A percentile compares a stretch with the other conserved stretches of the same genome.
Conservation (phyloP, 139 green algal genomes). For the Eudorina sp. region DNA sequence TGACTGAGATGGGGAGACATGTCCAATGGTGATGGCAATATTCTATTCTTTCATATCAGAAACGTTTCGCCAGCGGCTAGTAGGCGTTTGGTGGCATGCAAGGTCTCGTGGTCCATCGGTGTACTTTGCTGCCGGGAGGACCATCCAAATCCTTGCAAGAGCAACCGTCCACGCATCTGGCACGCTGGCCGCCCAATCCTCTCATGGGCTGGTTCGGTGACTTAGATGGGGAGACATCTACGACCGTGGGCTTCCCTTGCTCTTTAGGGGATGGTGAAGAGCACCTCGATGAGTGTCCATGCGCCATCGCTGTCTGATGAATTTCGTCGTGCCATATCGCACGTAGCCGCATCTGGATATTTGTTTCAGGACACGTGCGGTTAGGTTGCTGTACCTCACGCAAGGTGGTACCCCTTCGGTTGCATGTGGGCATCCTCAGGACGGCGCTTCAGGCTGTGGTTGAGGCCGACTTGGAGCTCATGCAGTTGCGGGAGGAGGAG, state of each 20-base stretch:
- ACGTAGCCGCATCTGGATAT: too few relatives aligned
- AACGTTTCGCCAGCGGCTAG: too few relatives aligned
- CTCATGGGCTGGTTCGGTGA: background rate
- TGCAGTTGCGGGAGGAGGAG: conserved; percentile 91
- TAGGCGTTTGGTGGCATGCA: too few relatives aligned
- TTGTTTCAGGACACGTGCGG: too few relatives aligned
- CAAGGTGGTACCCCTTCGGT: too few relatives aligned
- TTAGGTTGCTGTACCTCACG: too few relatives aligned
- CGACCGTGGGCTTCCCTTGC: too few relatives aligned
- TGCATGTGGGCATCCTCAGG: conserved; percentile 6
- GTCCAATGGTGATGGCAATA: too few relatives aligned
- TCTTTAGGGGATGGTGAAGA: too few relatives aligned
- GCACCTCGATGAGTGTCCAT: background rate
- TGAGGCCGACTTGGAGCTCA: conserved; percentile 95
- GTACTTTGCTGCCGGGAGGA: background rate
- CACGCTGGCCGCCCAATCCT: conserved; percentile 12
- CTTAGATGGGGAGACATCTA: conserved; percentile 43
- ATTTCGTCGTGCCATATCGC: background rate
- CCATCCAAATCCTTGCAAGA: conserved; percentile 28
- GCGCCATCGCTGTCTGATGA: background rate
- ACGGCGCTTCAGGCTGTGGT: conserved; percentile 89
- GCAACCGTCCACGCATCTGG: conserved; percentile 34
- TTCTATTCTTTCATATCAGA: too few relatives aligned
- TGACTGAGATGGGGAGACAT: conserved; percentile 46
- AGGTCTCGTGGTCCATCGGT: conserved; percentile 18